Evolutionary conservation across 371 early-diverging fungal species (phyloP), one percentile per base, ranked within the genome.

Genomic region (Nematocida sp.): DNA sequence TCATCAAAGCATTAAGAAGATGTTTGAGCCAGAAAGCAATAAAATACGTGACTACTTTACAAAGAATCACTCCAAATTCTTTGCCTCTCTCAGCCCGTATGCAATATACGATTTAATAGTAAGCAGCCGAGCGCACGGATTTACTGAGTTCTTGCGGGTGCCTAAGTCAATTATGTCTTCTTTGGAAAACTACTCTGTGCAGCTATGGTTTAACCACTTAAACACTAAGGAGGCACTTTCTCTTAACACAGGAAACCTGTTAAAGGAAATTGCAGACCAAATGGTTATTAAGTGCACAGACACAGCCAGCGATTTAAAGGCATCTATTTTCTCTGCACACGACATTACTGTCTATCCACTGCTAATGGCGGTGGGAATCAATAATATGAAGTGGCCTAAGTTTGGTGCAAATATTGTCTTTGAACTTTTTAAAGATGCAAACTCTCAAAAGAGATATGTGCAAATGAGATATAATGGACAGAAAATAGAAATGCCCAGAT

Each of bases 121-220:
- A 5, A 78, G 80, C 69, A 71, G 62, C 57, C 11, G 61, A 3
- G 80, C 80, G 20, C 80, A 78, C 57, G 80, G 69, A 5, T 70
- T 78, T 25, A 23, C 57, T 4, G 6, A 56, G 25, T 78, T 78
- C 58, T 6, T 7, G 33, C 9, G 44, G 4, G 80, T 78, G 3
- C 80, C 80, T 4, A 44, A 47, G 45, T 13, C 11, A n/a, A 70
- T 78, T n/a, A 60, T 78, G 61, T 9, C 47, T 23, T 39, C 50
- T 23, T 58, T 78, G 44, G 80, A 78, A 46, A 33, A 78, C 42
- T 78, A 78, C 57, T 78, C 80, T n/a, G 20, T 78, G 0, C 23
- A 56, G 69, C 69, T 78, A 15, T 78, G 80, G 80, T 78, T 78
- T 44, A 67, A 71, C 60, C 80, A 78, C 57, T 60, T 78, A n/a